phyloP scores from a whole-genome alignment of 169 alveolate genomes.

The Babesia sp. region DNA sequence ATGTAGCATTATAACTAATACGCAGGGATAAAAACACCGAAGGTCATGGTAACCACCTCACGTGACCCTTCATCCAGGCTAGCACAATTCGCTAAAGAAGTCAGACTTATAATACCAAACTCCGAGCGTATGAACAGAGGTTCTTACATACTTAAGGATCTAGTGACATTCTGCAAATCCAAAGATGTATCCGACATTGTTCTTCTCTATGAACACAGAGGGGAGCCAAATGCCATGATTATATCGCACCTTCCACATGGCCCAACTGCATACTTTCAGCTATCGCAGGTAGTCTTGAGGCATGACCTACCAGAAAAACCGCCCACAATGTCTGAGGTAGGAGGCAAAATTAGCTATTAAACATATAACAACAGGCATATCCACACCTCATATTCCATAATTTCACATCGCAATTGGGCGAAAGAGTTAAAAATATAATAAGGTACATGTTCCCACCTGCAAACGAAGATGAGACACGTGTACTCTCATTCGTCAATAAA shows the following conservation, averaged over 20 bases:
- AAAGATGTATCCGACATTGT: conserved; percentile 93
- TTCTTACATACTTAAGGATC: conserved; percentile 91
- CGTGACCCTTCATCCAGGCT: conserved; percentile 94
- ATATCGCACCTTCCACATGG: conserved; percentile 99
- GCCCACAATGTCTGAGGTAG: conserved; percentile 91
- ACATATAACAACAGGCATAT: conserved; percentile 56
- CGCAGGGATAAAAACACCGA: conserved; percentile 91
- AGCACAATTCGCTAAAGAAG: conserved; percentile 93
- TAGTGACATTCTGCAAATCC: conserved; percentile 89
- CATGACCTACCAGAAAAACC: conserved; percentile 96
- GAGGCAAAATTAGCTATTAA: background rate
- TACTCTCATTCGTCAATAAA: conserved; percentile 88
- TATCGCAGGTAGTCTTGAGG: conserved; percentile 93
- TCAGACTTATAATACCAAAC: conserved; percentile 93
- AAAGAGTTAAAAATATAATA: conserved; percentile 89
- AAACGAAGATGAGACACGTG: conserved; percentile 85
- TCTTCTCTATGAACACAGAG: conserved; percentile 82
- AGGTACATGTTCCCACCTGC: conserved; percentile 91
- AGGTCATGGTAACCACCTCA: conserved; percentile 94
- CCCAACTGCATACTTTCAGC: conserved; percentile 97
- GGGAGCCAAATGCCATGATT: conserved; percentile 96
- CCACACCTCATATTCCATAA: conserved; percentile 97
- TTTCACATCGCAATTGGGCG: conserved; percentile 90
- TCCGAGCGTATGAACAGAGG: conserved; percentile 96
- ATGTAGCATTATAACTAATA: conserved; percentile 73